Percentiles rank a stretch among this genome's conserved stretches.
Evolutionary conservation across 192 early-diverging fungal species (phyloP).

Genomic region (Geranomyces variabilis): DNA sequence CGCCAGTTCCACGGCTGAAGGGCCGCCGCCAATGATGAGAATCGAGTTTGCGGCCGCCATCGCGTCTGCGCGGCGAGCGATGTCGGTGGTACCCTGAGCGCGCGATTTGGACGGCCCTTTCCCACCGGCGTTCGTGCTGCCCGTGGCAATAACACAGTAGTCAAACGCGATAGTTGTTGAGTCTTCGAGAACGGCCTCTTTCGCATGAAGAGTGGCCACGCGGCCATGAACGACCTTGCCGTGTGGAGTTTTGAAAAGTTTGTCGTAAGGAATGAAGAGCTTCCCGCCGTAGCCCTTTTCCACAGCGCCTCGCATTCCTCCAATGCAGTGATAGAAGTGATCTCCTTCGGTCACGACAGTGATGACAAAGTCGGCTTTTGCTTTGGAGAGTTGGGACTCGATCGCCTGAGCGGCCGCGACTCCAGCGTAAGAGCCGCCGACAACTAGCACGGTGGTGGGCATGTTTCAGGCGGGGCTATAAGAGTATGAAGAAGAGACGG

Average conservation of each 20-base stretch:
- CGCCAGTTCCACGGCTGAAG: conserved; percentile 77
- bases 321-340: conserved; percentile 8
- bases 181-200: conserved; percentile 50
- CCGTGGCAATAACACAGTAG: conserved; percentile 70
- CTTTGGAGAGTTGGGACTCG: not conserved
- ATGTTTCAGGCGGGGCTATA: too few species aligned
- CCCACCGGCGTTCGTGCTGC: conserved; percentile 49
- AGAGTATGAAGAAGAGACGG: too few species aligned
- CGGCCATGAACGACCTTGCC: conserved; percentile 55
- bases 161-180: conserved; percentile 61
- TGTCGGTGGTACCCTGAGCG: conserved; percentile 37
- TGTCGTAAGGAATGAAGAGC: conserved; percentile 45
- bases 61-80: conserved; percentile 38
- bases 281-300: conserved; percentile 31
- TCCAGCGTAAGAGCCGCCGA: conserved; percentile 7
- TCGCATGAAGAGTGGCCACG: conserved; percentile 42
- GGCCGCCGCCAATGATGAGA: conserved; percentile 73
- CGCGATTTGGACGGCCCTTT: conserved; percentile 38
- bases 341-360: conserved; percentile 11
- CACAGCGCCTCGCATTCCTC: conserved; percentile 39
- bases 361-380: not conserved
- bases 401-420: not conserved
- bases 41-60: conserved; percentile 54
- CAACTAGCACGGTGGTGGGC: not conserved
- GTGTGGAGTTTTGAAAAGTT: conserved; percentile 33